phyloP scores from a whole-genome alignment of 106 monocot species.

The Triglochin maritima region DNA sequence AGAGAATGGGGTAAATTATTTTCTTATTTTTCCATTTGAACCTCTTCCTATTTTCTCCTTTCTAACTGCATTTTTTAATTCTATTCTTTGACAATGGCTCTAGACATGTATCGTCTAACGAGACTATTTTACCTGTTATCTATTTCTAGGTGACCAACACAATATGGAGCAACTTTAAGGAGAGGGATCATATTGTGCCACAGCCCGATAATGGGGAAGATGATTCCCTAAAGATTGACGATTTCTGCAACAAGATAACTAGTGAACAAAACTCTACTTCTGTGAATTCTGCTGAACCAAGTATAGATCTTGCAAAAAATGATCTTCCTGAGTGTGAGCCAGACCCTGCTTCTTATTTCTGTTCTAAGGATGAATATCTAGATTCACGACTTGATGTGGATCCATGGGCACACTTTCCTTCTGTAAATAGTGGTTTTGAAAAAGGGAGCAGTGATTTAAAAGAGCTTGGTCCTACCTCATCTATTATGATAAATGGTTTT shows the following conservation, averaged over 20 bases:
- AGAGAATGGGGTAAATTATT: neutral
- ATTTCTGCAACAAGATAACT: conserved; percentile 29
- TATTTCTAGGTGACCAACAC: conserved; percentile 37
- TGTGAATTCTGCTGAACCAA: conserved; percentile 19
- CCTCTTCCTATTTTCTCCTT: neutral
- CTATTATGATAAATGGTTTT: conserved; percentile 1
- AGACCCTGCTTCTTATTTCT: conserved; percentile 23
- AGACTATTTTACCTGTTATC: neutral
- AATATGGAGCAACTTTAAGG: conserved; percentile 55
- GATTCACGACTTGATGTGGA: conserved; percentile 44
- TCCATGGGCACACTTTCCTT: conserved; percentile 65
- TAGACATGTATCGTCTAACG: neutral
- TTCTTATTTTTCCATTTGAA: neutral
- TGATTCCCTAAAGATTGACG: conserved; percentile 11
- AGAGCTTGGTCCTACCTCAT: conserved; percentile 1
- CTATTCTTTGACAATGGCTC: neutral
- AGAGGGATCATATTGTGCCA: conserved; percentile 64
- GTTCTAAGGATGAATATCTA: conserved; percentile 30
- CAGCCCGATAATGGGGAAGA: conserved; percentile 35
- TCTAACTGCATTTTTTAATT: neutral
- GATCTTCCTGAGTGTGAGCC: conserved; percentile 15
- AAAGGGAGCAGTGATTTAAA: conserved; percentile 1
- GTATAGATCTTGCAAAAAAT: conserved; percentile 16
- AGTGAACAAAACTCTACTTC: conserved; percentile 12
- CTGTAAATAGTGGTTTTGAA: conserved; percentile 11